Evolutionary conservation across 306 rosid species (phyloP), one percentile per base, ranked within the genome.

Genomic region (Mimosa bimucronata): DNA sequence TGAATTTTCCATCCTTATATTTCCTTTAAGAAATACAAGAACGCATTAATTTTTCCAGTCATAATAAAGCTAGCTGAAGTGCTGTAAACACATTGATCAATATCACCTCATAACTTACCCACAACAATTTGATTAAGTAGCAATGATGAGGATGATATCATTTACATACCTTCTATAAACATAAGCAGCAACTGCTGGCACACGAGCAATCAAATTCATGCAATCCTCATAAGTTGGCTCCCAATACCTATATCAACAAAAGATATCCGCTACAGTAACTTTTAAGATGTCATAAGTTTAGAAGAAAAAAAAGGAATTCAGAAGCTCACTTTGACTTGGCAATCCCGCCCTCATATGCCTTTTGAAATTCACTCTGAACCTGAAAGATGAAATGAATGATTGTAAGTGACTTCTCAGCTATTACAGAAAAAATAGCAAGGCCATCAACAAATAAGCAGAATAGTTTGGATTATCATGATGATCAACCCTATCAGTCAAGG

Each of bases 161-260:
- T 83, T 53, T 78, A 83, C 92, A 75, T 80, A 96, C 99, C 98
- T 84, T 75, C 94, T 90, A 77, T 96, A 96, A 69, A 96, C 84
- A 78, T 96, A 96, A 48, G 99, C 91, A 85, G 99, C 99, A 79
- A 96, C 88, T 71, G 85, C 67, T 28, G 99, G 99, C 82, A 93
- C 75, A 77, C 88, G 97, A 73, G 99, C 98, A 89, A 96, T 91
- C 89, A 93, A 86, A 85, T 90, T 96, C 87, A 93, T 74, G 68
- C 88, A 87, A 83, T 96, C 99, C 89, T 96, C 97, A 74, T 91
- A 96, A 25, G 99, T 91, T 83, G 99, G 99, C 84, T 96, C 98
- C 99, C 99, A 96, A 65, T 91, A 96, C 97, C 98, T 96, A 64
- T 74, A 81, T 46, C 60, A 66, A 80, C 61, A 75, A 68, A 42